Conservation (phyloP, 2,329 filamentous ascomycete species). For the Colletotrichum somersetense region DNA sequence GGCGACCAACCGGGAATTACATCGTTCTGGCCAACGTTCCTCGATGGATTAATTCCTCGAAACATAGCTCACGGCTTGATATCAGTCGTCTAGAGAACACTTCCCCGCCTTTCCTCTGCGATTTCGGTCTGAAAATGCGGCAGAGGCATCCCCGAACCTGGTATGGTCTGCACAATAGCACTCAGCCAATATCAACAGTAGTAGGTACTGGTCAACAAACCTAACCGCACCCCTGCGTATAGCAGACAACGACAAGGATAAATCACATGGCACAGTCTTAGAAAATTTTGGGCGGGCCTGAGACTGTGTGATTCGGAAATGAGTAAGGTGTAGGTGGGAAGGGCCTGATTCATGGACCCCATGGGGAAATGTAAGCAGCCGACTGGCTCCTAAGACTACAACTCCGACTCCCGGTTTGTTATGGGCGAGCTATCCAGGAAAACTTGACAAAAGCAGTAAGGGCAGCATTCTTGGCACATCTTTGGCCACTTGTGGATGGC, state of each 20-base stretch:
- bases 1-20: neutral
- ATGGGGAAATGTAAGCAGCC: conserved; percentile 21
- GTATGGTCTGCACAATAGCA: neutral
- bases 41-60: neutral
- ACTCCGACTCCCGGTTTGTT: neutral
- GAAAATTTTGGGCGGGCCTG: neutral
- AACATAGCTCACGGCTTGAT: neutral
- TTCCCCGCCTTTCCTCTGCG: conserved; percentile 2
- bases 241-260: too few species aligned
- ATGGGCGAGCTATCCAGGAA: conserved; percentile 8
- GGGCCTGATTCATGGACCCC: conserved; percentile 19
- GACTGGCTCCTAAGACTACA: neutral
- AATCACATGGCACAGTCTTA: neutral
- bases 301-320: neutral
- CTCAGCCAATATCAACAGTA: too few species aligned
- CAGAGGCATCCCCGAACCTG: neutral
- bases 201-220: neutral
- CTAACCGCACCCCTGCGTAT: neutral
- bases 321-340: neutral
- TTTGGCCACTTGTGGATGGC: conserved; percentile 17
- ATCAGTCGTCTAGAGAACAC: neutral
- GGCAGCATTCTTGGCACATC: conserved; percentile 21
- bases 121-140: conserved; percentile 3
- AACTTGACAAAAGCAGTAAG: conserved; percentile 7
- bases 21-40: neutral